Base-by-base conservation (phyloP, 2,329 filamentous ascomycete genomes). In the Penicillium vulpinum region DNA sequence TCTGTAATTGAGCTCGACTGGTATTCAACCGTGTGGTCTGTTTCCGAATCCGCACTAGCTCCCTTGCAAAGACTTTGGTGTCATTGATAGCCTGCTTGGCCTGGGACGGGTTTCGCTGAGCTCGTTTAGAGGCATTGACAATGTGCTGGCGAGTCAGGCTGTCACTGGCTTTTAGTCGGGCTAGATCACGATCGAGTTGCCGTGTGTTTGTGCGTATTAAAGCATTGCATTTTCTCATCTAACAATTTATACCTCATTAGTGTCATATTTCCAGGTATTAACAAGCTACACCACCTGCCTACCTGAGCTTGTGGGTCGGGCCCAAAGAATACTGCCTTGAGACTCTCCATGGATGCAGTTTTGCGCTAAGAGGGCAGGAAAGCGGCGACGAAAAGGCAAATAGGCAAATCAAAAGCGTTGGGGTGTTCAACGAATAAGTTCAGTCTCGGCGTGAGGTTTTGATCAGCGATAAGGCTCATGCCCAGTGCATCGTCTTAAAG, bases 201-300 rank as follows among this genome's bases (percentile, higher is more conserved):
- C 94, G 92, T 61, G 91, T 89, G 77, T 97, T 97, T 72, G 87
- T 80, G 59, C 93, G 91, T 68, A 99, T 89, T 60, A 97, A 85
- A 60, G 86, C 81, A 76, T 97, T 96, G 78, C 93, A 97, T 87
- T 97, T 97, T 62, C 92, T 88, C 78, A 94, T 88, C 93, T 99
- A 68, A 39, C 47, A 47, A 3, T 54, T 47, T 41, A 57, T 10
- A 3, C 6, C 35, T 29, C 16, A 22, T 69, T 21, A 63, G 61
- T 54, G 15, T 40, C 26, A 46, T 52, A 24, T 24, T 41, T 43
- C 18, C 41, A 41, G 11, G 22, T 7, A 28, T 51, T 16, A 33
- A 18, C n/a, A 21, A 46, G 46, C 33, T 10, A 31, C 40, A 18
- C 35, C 45, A 38, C 22, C 13, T 38, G 47, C 81, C 64, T 80